These are phyloP conservation scores for Globisporangium mamillatum DNA, from an alignment of 352 stramenopile genomes.

Conservation along the genomic window DNA sequence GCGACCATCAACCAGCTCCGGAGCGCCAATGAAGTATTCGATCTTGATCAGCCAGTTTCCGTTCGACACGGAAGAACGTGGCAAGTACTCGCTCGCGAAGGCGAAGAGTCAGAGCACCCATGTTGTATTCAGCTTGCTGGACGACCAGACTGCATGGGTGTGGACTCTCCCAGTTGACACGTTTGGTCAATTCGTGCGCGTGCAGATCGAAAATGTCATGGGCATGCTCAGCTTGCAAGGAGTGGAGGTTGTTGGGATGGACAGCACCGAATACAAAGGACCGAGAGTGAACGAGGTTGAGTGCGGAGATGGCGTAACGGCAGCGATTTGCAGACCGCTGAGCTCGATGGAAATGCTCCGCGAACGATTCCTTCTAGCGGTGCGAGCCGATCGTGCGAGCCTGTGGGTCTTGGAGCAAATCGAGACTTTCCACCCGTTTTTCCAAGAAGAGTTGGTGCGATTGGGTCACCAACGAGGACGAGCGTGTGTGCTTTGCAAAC, in stretches of 20 bases:
- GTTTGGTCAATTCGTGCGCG: conserved; percentile 49
- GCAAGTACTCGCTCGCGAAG: conserved; percentile 57
- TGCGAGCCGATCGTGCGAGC: conserved; percentile 47
- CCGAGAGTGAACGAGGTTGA: conserved; percentile 53
- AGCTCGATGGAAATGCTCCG: conserved; percentile 35
- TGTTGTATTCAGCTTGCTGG: conserved; percentile 31
- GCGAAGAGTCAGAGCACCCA: conserved; percentile 53
- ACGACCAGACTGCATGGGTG: conserved; percentile 25
- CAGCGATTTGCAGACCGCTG: conserved; percentile 52
- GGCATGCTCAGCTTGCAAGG: conserved; percentile 47
- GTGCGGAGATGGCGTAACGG: conserved; percentile 51
- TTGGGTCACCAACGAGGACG: not conserved
- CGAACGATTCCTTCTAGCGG: conserved; percentile 52
- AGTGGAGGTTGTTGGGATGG: conserved; percentile 49
- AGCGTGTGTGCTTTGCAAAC: conserved; percentile 26
- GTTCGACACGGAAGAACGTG: conserved; percentile 60
- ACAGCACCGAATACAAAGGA: conserved; percentile 43
- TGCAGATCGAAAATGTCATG: conserved; percentile 55
- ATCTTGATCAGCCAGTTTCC: conserved; percentile 51
- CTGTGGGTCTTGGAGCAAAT: conserved; percentile 54
- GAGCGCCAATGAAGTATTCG: conserved; percentile 30
- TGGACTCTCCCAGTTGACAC: conserved; percentile 56
- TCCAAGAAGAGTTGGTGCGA: conserved; percentile 9
- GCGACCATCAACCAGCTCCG: conserved; percentile 14
- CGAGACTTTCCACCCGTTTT: conserved; percentile 63